Percentiles rank a stretch among this genome's conserved stretches.
phyloP scores from a whole-genome alignment of 2,329 filamentous ascomycete genomes.

The Venturiaceae sp. region DNA sequence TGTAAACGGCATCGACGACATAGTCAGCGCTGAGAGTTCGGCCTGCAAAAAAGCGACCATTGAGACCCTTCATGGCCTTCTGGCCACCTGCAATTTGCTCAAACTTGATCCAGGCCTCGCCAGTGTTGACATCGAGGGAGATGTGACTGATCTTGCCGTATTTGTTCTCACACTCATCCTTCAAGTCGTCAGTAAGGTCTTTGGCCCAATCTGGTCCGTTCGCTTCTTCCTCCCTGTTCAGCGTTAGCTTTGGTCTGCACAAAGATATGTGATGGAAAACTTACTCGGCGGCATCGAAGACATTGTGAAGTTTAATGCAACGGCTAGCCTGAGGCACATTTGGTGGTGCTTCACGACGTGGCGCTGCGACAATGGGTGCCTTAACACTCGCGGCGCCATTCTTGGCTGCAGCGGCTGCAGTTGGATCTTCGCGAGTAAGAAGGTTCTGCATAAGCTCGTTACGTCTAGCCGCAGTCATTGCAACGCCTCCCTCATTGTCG shows the following conservation, averaged over 20 bases:
- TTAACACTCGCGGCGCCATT: conserved; percentile 66
- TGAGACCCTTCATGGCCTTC: conserved; percentile 95
- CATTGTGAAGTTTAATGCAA: conserved; percentile 89
- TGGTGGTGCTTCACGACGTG: conserved; percentile 49
- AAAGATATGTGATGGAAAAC: conserved; percentile 26
- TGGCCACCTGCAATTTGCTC: conserved; percentile 90
- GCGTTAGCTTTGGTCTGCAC: not conserved
- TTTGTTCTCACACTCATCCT: conserved; percentile 83
- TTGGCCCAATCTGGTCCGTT: conserved; percentile 82
- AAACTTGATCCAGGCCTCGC: conserved; percentile 98
- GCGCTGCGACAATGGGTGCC: conserved; percentile 35
- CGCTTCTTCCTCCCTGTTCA: conserved; percentile 72
- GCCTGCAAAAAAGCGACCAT: conserved; percentile 91
- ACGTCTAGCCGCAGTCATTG: conserved; percentile 99
- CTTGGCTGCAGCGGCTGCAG: conserved; percentile 18
- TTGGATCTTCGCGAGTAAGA: conserved; percentile 83
- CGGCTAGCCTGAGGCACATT: conserved; percentile 88
- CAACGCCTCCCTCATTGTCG: conserved; percentile 93
- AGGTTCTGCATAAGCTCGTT: conserved; percentile 98
- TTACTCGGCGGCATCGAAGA: conserved; percentile 89
- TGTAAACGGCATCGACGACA: conserved; percentile 98
- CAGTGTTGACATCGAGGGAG: conserved; percentile 84
- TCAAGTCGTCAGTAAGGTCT: conserved; percentile 88
- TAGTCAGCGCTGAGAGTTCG: conserved; percentile 88
- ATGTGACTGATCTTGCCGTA: conserved; percentile 98